phyloP scores from a whole-genome alignment of 306 rosid species.

The Glycyrrhiza uralensis region DNA sequence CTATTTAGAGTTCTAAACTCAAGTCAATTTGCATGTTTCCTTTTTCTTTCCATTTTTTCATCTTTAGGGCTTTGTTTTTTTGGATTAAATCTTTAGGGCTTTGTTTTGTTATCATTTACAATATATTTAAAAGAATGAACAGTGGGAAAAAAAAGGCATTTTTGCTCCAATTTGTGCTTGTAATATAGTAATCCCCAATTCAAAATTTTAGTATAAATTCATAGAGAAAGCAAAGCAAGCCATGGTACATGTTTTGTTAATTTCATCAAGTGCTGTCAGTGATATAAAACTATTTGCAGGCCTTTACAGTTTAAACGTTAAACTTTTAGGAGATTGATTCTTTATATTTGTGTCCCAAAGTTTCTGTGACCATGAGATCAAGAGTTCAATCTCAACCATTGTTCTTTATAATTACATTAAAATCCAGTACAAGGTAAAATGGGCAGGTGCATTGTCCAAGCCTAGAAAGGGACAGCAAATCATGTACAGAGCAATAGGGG shows the following conservation, averaged over 20 bases:
- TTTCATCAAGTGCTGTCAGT: not conserved
- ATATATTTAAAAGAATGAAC: not conserved
- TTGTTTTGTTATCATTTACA: not conserved
- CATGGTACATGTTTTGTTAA: not conserved
- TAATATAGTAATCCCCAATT: not conserved
- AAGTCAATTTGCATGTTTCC: not conserved
- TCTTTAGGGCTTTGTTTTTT: not conserved
- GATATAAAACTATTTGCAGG: not conserved
- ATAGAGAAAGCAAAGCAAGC: not conserved
- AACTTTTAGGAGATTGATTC: not conserved
- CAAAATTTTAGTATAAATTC: not conserved
- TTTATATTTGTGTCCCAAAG: not conserved
- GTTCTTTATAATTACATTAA: not conserved
- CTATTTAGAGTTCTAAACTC: not conserved
- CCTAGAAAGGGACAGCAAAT: not conserved
- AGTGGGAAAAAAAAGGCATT: not conserved
- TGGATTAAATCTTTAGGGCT: not conserved
- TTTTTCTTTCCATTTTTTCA: not conserved
- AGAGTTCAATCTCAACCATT: not conserved
- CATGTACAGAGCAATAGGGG: not conserved
- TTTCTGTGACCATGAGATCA: not conserved
- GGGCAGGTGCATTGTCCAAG: not conserved
- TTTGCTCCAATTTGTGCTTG: not conserved
- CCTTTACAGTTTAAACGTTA: not conserved
- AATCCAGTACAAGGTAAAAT: not conserved